Conservation (phyloP, 352 stramenopile species). For the Phytophthora crassamura region DNA sequence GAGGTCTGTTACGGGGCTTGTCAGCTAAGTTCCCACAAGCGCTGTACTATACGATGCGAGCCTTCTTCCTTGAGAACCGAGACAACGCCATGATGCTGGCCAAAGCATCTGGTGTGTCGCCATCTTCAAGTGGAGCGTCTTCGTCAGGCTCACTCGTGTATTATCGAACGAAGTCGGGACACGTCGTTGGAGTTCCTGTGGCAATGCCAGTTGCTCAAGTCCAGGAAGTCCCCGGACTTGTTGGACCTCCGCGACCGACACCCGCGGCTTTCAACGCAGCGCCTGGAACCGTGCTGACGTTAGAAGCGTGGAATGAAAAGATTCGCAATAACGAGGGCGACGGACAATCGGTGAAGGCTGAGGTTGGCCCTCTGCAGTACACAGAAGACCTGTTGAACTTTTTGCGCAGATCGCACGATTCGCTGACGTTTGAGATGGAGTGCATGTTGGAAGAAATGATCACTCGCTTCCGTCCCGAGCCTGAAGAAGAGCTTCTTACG, state of each 20-base stretch:
- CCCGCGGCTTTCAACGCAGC: slow-evolving; percentile 76
- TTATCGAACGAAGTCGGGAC: slow-evolving; percentile 82
- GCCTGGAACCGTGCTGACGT: slow-evolving; percentile 63
- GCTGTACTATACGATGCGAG: slow-evolving; percentile 98
- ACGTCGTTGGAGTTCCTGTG: slow-evolving; percentile 78
- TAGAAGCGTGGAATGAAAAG: slow-evolving; percentile 79
- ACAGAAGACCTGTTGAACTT: slow-evolving; percentile 96
- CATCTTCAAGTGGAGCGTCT: slow-evolving; percentile 33
- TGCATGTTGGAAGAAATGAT: slow-evolving; percentile 99
- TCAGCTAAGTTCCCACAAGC: slow-evolving; percentile 97
- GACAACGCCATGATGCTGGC: slow-evolving; percentile 83
- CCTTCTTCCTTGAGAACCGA: slow-evolving; percentile 98
- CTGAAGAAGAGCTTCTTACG: slow-evolving; percentile 97
- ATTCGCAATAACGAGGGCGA: slow-evolving; percentile 41
- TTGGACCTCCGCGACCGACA: slow-evolving; percentile 66
- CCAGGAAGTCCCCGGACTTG: slow-evolving; percentile 76
- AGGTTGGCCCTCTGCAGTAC: slow-evolving; percentile 89
- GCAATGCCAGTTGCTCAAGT: slow-evolving; percentile 64
- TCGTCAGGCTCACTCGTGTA: slow-evolving; percentile 49
- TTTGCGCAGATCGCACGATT: slow-evolving; percentile 90
- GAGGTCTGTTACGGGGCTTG: slow-evolving; percentile 77
- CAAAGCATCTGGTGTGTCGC: slow-evolving; percentile 31
- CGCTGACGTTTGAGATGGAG: slow-evolving; percentile 96
- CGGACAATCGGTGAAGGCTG: slow-evolving; percentile 53
- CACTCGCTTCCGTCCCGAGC: slow-evolving; percentile 96